Base-by-base conservation (phyloP, 306 rosid species). In the Cucumis hystrix region DNA sequence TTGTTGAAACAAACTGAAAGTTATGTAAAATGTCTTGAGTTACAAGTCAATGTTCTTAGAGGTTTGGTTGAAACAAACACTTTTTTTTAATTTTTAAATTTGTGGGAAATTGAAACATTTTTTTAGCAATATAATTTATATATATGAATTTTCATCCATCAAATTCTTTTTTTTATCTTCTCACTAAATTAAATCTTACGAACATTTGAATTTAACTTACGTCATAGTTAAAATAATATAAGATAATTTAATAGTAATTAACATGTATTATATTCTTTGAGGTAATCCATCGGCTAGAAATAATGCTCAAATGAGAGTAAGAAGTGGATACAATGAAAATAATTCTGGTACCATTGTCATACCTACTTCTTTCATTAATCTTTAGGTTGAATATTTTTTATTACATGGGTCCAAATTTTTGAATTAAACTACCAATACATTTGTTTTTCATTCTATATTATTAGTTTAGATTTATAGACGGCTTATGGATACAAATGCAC, bases 11-110 rank as follows among this genome's bases (percentile, higher is more conserved):
- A 91, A 80, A 23, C 89, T 25, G 85, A 78, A 63, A 91, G 89
- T 78, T 91, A 91, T 62, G 78, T 91, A 25, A 82, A 62, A 43
- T 91, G 93, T 83, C 89, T 91, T 84, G 74, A 91, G 80, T 79
- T 85, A 78, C 96, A 91, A 90, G 93, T 87, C 33, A 87, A 84
- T 40, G 83, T 85, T 87, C 96, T 91, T 68, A 87, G 82, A 61
- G 83, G 84, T 57, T 78, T 91, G 15, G 84, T 79, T 47, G 80
- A 82, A 73, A 76, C 70, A 59, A 69, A 37, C 83, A 73, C 75
- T 17, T 25, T 25, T 77, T 77, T 72, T 17, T 49, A 47, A 23
- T 4, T 47, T 25, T 3, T 9, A 11, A 1, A 25, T 71, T 71
- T 49, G 60, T 47, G 41, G 59, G 28, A 70, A 47, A 49, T 33